Evolutionary conservation across 2,329 filamentous ascomycete genomes (phyloP).

Genomic region (Fusarium pseudoanthophilum): DNA sequence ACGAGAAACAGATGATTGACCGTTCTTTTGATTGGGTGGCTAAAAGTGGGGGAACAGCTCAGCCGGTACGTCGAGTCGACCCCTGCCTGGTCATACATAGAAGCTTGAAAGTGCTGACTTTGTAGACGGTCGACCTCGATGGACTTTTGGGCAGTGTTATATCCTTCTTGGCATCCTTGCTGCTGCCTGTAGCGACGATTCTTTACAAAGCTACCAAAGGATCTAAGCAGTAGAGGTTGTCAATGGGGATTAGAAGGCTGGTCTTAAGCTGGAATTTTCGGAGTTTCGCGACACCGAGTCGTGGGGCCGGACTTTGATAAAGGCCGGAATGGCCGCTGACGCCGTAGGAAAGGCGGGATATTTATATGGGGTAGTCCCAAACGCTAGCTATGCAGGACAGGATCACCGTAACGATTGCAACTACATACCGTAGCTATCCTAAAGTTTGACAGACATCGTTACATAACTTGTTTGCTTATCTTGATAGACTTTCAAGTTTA

Average conservation of each 20-base stretch:
- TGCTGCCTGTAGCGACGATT: not conserved
- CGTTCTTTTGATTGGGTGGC: not conserved
- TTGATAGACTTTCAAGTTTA: not conserved
- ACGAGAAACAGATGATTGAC: not conserved
- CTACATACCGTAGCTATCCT: not conserved
- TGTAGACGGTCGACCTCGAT: not conserved
- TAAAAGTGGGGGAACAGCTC: not conserved
- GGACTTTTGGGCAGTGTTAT: not conserved
- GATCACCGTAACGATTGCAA: not conserved
- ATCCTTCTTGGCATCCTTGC: not conserved
- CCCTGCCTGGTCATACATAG: no score
- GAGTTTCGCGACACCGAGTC: not conserved
- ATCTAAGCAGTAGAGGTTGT: not conserved
- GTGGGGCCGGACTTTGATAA: not conserved
- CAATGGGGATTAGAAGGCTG: no score
- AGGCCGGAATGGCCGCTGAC: not conserved
- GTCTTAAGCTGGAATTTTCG: not conserved
- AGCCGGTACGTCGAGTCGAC: not conserved
- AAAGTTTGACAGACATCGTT: not conserved
- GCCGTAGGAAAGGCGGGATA: no score
- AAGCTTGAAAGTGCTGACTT: not conserved
- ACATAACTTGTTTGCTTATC: no score
- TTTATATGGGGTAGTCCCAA: no score
- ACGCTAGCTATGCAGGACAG: no score
- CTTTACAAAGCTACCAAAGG: not conserved